These are phyloP conservation scores for Sporothrix humicola DNA, from an alignment of 2,329 filamentous ascomycete genomes.

Conservation along the genomic window DNA sequence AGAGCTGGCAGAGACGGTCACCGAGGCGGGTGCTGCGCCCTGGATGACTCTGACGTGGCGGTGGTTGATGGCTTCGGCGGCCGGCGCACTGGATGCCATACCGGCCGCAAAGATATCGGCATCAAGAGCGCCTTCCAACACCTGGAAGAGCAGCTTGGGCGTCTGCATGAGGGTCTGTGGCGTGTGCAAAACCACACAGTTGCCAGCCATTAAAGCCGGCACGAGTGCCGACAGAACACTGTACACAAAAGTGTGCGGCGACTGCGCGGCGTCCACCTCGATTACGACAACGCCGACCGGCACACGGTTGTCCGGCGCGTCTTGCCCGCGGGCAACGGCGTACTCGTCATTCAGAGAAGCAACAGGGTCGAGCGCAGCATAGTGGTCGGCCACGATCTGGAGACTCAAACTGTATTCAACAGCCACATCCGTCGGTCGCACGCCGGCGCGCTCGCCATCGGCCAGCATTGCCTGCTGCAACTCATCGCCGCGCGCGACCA, in stretches of 20 bases:
- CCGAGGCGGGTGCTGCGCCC: not conserved
- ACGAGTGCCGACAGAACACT: not conserved
- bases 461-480: not conserved
- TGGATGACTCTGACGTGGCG: not conserved
- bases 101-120: not conserved
- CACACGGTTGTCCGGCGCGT: not conserved
- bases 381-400: not conserved
- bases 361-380: not conserved
- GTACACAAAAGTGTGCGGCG: not conserved
- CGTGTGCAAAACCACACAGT: constrained; percentile 1
- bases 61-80: not conserved
- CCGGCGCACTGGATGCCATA: not conserved
- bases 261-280: not conserved
- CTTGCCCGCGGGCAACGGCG: not conserved
- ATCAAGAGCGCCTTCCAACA: not conserved
- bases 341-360: not conserved
- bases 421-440: not conserved
- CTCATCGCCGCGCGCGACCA: not conserved
- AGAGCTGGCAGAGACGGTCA: not conserved
- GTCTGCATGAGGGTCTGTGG: not conserved
- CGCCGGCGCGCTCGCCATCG: not conserved
- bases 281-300: not conserved
- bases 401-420: not conserved
- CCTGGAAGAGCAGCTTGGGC: not conserved
- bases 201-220: not conserved